Percentiles rank a stretch among this genome's conserved stretches.
Conservation (phyloP, 108 stramenopile genomes). For the Cyclostephanos tholiformis region DNA sequence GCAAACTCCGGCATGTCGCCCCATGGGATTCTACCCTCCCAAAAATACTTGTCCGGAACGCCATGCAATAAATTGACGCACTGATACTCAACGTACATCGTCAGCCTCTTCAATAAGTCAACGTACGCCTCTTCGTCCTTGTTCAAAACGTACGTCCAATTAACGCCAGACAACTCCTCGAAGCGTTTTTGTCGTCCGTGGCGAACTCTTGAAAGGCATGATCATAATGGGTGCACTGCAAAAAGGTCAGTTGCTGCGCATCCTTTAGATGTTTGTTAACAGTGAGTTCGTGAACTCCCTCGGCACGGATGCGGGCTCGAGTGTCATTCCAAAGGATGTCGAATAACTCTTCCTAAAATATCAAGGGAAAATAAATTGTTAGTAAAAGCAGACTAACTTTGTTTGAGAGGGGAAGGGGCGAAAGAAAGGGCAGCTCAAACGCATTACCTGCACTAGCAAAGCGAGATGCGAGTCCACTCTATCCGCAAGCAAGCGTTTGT, state of each 20-base stretch:
- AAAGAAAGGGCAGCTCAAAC: background rate
- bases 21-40: constrained; percentile 81
- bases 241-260: constrained; percentile 86
- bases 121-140: constrained; percentile 53
- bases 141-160: constrained; percentile 59
- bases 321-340: constrained; percentile 90
- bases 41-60: constrained; percentile 70
- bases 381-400: constrained; percentile 1
- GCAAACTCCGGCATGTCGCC: constrained; percentile 78
- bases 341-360: constrained; percentile 87
- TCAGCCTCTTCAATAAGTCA: constrained; percentile 73
- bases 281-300: constrained; percentile 80
- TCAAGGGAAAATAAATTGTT: background rate
- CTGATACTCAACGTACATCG: constrained; percentile 79
- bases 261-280: constrained; percentile 87
- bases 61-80: constrained; percentile 75
- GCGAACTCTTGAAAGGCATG: constrained; percentile 77
- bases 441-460: constrained; percentile 41
- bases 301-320: constrained; percentile 70
- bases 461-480: constrained; percentile 59
- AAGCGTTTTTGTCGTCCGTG: constrained; percentile 59
- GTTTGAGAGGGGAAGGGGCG: background rate
- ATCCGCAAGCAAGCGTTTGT: constrained; percentile 72
- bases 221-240: constrained; percentile 84
- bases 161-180: constrained; percentile 60